These are phyloP conservation scores for Alternaria solani DNA, from an alignment of 2,329 filamentous ascomycete species.

Conservation along the genomic window DNA sequence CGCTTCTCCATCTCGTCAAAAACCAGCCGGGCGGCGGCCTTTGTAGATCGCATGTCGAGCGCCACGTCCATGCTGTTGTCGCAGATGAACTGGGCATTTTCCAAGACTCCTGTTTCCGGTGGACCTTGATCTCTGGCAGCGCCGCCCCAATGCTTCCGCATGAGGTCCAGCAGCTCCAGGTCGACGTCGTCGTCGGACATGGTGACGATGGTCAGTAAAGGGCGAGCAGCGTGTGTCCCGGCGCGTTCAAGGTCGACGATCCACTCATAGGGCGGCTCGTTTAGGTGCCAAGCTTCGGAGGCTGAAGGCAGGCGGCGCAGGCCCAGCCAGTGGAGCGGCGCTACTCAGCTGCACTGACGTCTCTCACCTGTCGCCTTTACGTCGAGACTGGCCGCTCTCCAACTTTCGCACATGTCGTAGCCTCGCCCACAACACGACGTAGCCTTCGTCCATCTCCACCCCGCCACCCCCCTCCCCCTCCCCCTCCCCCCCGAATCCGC, in stretches of 20 bases:
- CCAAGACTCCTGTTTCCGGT: conserved; percentile 81
- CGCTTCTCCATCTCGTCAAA: conserved; percentile 83
- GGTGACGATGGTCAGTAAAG: conserved; percentile 33
- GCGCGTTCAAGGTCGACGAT: conserved; percentile 10
- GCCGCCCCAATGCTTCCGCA: conserved; percentile 79
- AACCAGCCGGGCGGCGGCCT: conserved; percentile 81
- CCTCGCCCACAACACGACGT: conserved; percentile 17
- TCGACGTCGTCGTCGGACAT: conserved; percentile 96
- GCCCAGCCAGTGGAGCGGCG: conserved; percentile 25
- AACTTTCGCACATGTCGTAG: conserved; percentile 32
- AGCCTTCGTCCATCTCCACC: conserved; percentile 9
- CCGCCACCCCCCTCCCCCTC: conserved; percentile 9
- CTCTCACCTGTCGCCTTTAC: conserved; percentile 30
- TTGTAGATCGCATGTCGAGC: conserved; percentile 82
- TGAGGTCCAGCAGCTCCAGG: conserved; percentile 82
- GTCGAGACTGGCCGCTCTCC: conserved; percentile 14
- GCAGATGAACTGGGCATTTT: conserved; percentile 84
- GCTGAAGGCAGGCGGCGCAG: conserved; percentile 26
- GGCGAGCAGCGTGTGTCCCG: conserved; percentile 4
- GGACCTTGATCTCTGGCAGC: conserved; percentile 63
- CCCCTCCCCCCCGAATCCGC: no score
- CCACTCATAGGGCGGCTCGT: conserved; percentile 29
- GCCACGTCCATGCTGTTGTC: conserved; percentile 94
- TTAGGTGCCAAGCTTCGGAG: conserved; percentile 36
- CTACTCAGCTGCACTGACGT: conserved; percentile 33